Conservation (phyloP, 1,284 basidiomycete species). For the Sphaerobolus stellatus region DNA sequence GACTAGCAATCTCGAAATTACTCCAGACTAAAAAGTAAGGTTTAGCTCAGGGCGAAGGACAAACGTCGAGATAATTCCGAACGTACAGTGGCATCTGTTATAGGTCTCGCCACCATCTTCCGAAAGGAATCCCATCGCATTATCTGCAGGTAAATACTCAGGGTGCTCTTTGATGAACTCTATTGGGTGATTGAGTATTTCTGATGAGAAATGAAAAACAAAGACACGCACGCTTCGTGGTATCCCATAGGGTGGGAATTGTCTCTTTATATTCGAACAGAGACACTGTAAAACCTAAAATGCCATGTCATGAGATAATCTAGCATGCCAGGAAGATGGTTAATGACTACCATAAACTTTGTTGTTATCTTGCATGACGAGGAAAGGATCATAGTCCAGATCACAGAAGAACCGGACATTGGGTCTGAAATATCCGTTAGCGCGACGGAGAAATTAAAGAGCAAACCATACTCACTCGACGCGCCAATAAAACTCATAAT, state of each 20-base stretch:
- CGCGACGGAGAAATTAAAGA: constrained; percentile 2
- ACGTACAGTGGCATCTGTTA: constrained; percentile 85
- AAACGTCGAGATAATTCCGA: constrained; percentile 15
- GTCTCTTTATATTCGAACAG: constrained; percentile 85
- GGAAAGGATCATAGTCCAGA: constrained; percentile 84
- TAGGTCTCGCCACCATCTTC: constrained; percentile 79
- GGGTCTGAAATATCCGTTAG: constrained; percentile 48
- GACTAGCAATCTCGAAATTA: constrained; percentile 87
- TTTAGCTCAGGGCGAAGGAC: constrained; percentile 2
- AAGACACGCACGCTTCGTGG: constrained; percentile 57
- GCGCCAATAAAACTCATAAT: constrained; percentile 93
- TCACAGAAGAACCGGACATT: constrained; percentile 86
- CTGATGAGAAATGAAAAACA: background rate
- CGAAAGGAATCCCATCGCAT: constrained; percentile 79
- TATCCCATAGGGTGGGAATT: constrained; percentile 82
- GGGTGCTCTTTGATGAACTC: constrained; percentile 79
- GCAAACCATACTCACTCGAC: constrained; percentile 49
- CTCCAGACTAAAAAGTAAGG: constrained; percentile 65
- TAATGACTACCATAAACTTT: constrained; percentile 77
- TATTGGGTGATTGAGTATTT: constrained; percentile 24
- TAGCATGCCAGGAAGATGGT: background rate
- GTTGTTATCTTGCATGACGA: constrained; percentile 84
- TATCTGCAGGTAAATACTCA: constrained; percentile 64
- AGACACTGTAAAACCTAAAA: constrained; percentile 77
- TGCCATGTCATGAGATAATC: constrained; percentile 6